Conservation (phyloP, 441 rosid species). For the Pelargonium australe region DNA sequence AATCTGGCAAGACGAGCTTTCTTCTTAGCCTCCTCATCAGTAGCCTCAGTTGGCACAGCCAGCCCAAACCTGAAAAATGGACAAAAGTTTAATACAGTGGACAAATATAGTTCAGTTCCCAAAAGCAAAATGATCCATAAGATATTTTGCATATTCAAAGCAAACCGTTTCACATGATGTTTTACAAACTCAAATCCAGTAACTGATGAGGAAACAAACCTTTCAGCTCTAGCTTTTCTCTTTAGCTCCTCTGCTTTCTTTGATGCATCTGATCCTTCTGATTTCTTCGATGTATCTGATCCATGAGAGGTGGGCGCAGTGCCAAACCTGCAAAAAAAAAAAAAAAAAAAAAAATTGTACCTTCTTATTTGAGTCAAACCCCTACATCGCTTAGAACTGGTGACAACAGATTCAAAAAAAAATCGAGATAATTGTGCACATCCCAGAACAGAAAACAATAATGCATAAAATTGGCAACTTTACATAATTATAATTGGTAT, state of each 20-base stretch:
- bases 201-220: conserved; percentile 32
- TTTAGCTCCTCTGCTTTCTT: conserved; percentile 54
- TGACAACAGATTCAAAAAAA: no score
- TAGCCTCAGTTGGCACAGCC: conserved; percentile 33
- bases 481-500: no score
- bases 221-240: conserved; percentile 90
- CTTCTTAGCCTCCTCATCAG: conserved; percentile 69
- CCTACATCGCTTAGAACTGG: no score
- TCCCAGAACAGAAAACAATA: no score
- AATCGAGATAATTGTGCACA: no score
- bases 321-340: conserved; percentile 43
- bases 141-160: neutral
- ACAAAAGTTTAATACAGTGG: conserved; percentile 7
- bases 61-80: conserved; percentile 57
- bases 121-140: conserved; percentile 10
- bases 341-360: neutral
- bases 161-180: neutral
- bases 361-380: conserved; percentile 16
- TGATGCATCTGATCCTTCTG: neutral
- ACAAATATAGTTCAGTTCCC: neutral
- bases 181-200: conserved; percentile 6
- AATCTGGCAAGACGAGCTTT: conserved; percentile 82
- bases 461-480: no score
- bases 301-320: conserved; percentile 29
- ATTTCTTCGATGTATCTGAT: conserved; percentile 30